Percentiles rank a stretch among this genome's conserved stretches.
These are phyloP conservation scores for Globisporangium spiculum DNA, from an alignment of 352 stramenopile species.

Conservation along the genomic window DNA sequence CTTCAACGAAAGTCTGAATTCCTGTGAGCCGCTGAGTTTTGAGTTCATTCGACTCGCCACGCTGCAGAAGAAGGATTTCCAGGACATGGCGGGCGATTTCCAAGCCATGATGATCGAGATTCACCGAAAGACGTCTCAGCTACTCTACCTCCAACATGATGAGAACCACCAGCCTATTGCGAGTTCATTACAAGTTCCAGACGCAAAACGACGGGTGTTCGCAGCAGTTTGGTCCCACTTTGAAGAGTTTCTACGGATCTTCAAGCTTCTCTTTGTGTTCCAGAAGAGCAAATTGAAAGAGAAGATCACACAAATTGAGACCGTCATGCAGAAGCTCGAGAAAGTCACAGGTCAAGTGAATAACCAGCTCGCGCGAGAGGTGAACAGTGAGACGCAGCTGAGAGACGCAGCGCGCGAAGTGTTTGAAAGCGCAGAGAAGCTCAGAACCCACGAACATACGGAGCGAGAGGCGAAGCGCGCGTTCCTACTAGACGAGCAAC, in stretches of 20 bases:
- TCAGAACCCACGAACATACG: constrained; percentile 32
- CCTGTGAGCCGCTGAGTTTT: constrained; percentile 5
- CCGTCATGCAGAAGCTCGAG: constrained; percentile 6
- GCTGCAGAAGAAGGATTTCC: not conserved
- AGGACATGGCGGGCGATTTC: not conserved
- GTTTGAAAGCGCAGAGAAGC: constrained; percentile 19
- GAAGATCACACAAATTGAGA: not conserved
- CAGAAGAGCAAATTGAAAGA: constrained; percentile 32
- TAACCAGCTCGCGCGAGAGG: constrained; percentile 22
- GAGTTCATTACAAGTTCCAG: not conserved
- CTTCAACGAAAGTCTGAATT: constrained; percentile 9
- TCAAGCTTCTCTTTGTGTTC: constrained; percentile 45
- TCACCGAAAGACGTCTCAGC: not conserved
- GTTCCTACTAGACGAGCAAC: constrained; percentile 61
- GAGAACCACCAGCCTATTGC: not conserved
- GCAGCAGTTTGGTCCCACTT: constrained; percentile 30
- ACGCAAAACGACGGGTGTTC: constrained; percentile 23
- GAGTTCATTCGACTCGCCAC: constrained; percentile 8
- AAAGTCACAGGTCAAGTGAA: not conserved
- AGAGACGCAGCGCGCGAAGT: constrained; percentile 33
- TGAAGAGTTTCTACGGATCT: constrained; percentile 44
- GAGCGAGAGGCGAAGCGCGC: constrained; percentile 42
- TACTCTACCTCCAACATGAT: not conserved
- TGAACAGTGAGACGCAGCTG: constrained; percentile 35
- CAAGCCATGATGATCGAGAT: constrained; percentile 13